A percentile compares a stretch with the other conserved stretches of the same genome.
phyloP scores from a whole-genome alignment of 805 yeast genomes.

The Wickerhamiella vanderwaltii region DNA sequence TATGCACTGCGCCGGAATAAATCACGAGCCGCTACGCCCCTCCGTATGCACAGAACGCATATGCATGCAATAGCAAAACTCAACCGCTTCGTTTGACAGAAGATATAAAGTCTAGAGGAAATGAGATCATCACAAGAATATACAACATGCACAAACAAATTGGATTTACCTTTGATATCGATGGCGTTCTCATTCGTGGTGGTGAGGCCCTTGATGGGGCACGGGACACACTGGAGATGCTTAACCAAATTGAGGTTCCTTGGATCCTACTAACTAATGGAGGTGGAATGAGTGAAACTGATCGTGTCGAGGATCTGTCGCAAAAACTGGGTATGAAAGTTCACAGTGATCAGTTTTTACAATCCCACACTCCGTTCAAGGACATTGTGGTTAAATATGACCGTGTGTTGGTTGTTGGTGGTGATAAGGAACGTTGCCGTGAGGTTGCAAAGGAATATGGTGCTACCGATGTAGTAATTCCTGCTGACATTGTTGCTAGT shows the following conservation, averaged over 20 bases:
- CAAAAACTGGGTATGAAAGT: conserved; percentile 48
- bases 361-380: conserved; percentile 90
- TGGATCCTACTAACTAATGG: conserved; percentile 84
- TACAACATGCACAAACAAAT: background rate
- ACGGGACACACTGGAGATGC: conserved; percentile 51
- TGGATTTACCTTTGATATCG: conserved; percentile 88
- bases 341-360: conserved; percentile 70
- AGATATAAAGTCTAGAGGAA: no score
- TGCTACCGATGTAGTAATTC: conserved; percentile 68
- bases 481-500: conserved; percentile 75
- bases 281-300: conserved; percentile 74
- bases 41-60: conserved; percentile 3
- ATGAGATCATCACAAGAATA: no score
- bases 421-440: conserved; percentile 73
- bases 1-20: no score
- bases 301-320: conserved; percentile 59
- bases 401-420: conserved; percentile 79
- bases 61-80: conserved; percentile 9
- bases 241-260: conserved; percentile 70
- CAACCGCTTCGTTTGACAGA: no score
- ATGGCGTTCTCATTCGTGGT: conserved; percentile 79
- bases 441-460: conserved; percentile 77
- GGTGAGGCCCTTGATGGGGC: conserved; percentile 78
- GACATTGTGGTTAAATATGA: conserved; percentile 57
- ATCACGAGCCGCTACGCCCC: background rate